These are phyloP conservation scores for Xylariaceae sp. DNA, from an alignment of 2,329 filamentous ascomycete species.

Conservation along the genomic window DNA sequence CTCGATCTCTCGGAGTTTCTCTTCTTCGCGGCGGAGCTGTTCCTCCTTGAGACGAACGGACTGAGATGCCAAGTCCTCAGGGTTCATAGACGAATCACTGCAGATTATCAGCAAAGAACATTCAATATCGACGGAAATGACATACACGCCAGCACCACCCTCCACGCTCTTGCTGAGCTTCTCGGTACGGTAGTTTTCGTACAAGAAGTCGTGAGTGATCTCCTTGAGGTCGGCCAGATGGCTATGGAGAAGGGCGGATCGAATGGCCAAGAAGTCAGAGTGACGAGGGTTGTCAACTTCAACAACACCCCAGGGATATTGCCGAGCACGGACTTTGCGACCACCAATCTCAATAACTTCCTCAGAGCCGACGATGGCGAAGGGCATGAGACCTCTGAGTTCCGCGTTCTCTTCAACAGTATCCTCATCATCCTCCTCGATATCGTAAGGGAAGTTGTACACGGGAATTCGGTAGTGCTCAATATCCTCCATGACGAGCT, in stretches of 20 bases:
- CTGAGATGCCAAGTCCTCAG: slow-evolving; percentile 93
- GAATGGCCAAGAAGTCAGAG: slow-evolving; percentile 96
- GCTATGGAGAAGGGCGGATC: slow-evolving; percentile 94
- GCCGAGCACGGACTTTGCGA: slow-evolving; percentile 87
- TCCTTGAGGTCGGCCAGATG: slow-evolving; percentile 98
- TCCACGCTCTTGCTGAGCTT: slow-evolving; percentile 99
- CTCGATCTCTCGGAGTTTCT: slow-evolving; percentile 99
- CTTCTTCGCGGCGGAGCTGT: slow-evolving; percentile 97
- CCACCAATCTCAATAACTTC: slow-evolving; percentile 93
- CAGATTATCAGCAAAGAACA: slow-evolving; percentile 35
- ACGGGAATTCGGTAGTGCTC: slow-evolving; percentile 99
- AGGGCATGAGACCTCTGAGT: slow-evolving; percentile 95
- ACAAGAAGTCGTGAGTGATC: slow-evolving; percentile 99
- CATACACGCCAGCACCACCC: slow-evolving; percentile 83
- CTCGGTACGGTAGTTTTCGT: slow-evolving; percentile 99
- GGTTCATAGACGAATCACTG: slow-evolving; percentile 91
- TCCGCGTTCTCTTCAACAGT: slow-evolving; percentile 99
- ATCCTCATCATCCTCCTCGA: slow-evolving; percentile 99
- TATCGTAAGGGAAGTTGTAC: slow-evolving; percentile 99
- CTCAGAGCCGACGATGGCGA: slow-evolving; percentile 97
- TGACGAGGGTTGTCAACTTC: slow-evolving; percentile 99
- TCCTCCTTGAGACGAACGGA: slow-evolving; percentile 99
- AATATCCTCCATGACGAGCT: slow-evolving; percentile 99
- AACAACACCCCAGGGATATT: slow-evolving; percentile 98
- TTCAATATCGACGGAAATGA: slow-evolving; percentile 38